These are phyloP conservation scores for Mycena venus DNA, from an alignment of 768 basidiomycete genomes.

Conservation along the genomic window DNA sequence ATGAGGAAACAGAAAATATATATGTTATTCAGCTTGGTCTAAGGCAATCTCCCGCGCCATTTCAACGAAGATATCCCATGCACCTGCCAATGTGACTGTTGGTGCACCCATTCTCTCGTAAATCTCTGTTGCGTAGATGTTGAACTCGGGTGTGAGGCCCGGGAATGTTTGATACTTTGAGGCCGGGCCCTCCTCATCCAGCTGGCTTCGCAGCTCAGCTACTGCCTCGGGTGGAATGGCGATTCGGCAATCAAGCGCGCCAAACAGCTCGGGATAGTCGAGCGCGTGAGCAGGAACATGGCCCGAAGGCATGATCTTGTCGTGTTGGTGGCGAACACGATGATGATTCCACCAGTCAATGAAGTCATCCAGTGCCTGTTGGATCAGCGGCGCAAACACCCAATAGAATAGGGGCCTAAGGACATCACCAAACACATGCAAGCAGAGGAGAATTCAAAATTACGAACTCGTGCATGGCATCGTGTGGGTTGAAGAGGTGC, in stretches of 20 bases:
- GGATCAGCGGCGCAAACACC: constrained; percentile 12
- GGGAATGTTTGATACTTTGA: constrained; percentile 1
- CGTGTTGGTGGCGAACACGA: constrained; percentile 29
- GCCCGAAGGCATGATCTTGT: constrained; percentile 38
- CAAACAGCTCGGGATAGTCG: constrained; percentile 15
- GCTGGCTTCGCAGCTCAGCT: constrained; percentile 1
- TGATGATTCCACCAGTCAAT: constrained; percentile 38
- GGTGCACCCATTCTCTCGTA: constrained; percentile 10
- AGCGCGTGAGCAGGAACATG: constrained; percentile 24
- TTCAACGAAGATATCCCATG: constrained; percentile 15
- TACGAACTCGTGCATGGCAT: constrained; percentile 7
- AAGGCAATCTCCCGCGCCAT: neutral
- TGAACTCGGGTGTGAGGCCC: constrained; percentile 16
- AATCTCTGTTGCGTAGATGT: neutral
- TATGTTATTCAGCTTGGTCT: neutral
- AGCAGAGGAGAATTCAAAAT: neutral
- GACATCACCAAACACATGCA: neutral
- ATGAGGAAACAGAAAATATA: neutral
- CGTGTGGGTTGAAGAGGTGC: constrained; percentile 24
- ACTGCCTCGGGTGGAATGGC: constrained; percentile 23
- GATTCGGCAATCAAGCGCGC: constrained; percentile 28
- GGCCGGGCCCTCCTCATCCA: neutral
- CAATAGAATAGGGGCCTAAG: constrained; percentile 18
- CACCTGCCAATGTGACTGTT: neutral
- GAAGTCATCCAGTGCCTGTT: constrained; percentile 27